Conservation (phyloP, 1,284 basidiomycete genomes). For the Laetiporus sulphureus region DNA sequence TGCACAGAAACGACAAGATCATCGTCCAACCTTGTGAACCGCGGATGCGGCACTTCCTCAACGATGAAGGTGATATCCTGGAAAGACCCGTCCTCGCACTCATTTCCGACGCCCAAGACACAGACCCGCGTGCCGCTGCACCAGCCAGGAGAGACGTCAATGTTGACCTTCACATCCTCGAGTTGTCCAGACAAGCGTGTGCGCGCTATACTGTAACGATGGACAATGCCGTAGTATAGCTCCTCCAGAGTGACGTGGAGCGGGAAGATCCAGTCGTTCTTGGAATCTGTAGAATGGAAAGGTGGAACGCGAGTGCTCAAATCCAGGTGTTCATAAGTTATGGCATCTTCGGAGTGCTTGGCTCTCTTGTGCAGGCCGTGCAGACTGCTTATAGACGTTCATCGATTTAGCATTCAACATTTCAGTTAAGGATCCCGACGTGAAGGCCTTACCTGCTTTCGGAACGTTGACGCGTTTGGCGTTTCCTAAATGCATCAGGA, state of each 20-base stretch:
- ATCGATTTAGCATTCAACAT: neutral
- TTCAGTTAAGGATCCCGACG: slow-evolving; percentile 8
- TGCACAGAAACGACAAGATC: slow-evolving; percentile 66
- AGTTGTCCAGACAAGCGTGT: slow-evolving; percentile 42
- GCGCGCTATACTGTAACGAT: slow-evolving; percentile 77
- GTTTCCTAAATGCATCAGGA: neutral
- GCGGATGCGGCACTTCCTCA: slow-evolving; percentile 65
- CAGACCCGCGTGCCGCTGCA: slow-evolving; percentile 71
- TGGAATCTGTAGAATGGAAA: slow-evolving; percentile 25
- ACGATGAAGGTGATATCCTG: slow-evolving; percentile 80
- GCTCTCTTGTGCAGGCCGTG: slow-evolving; percentile 16
- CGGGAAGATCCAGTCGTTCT: slow-evolving; percentile 54
- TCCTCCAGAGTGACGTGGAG: slow-evolving; percentile 81
- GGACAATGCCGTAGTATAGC: slow-evolving; percentile 75
- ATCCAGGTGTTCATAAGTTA: neutral
- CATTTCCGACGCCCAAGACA: slow-evolving; percentile 73
- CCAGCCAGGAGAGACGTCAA: slow-evolving; percentile 70
- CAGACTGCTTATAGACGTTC: too few species aligned
- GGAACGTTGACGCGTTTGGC: slow-evolving; percentile 4
- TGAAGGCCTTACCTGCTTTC: slow-evolving; percentile 8
- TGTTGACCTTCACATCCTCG: slow-evolving; percentile 71
- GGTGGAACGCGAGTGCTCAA: slow-evolving; percentile 28
- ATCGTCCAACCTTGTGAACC: slow-evolving; percentile 65
- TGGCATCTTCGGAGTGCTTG: slow-evolving; percentile 5
- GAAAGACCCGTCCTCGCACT: slow-evolving; percentile 58